Conservation (phyloP, 345 rosid species). For the Dovyalis caffra region DNA sequence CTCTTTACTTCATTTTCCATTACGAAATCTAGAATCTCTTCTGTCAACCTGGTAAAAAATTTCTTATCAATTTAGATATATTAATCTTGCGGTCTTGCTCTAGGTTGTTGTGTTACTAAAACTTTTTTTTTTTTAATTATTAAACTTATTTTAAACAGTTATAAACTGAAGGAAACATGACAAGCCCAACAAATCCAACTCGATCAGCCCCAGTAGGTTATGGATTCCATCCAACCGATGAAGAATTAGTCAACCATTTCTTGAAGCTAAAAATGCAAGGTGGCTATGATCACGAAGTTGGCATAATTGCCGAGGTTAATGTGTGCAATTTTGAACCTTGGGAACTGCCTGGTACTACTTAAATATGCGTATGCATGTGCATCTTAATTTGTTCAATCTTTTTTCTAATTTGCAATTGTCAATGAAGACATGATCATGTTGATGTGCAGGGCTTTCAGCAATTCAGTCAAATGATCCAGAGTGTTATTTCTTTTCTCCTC, state of each 20-base stretch:
- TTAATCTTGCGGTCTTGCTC: too few species aligned
- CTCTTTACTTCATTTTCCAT: too few species aligned
- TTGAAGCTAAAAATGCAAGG: constrained; percentile 34
- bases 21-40: too few species aligned
- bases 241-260: constrained; percentile 35
- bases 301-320: constrained; percentile 33
- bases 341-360: constrained; percentile 38
- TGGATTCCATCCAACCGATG: constrained; percentile 47
- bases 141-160: too few species aligned
- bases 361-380: neutral
- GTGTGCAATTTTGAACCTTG: constrained; percentile 46
- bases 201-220: too few species aligned
- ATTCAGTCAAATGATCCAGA: constrained; percentile 21
- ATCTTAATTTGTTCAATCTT: neutral
- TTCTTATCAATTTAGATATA: too few species aligned
- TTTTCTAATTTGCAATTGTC: too few species aligned
- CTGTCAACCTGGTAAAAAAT: too few species aligned
- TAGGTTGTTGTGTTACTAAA: too few species aligned
- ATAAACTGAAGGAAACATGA: too few species aligned
- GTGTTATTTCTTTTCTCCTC: constrained; percentile 1
- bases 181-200: too few species aligned
- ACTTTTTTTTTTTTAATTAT: too few species aligned
- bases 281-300: neutral
- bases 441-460: constrained; percentile 10
- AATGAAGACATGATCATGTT: neutral